phyloP scores from a whole-genome alignment of 2,329 filamentous ascomycete genomes.

The Monilinia vaccinii-corymbosi region DNA sequence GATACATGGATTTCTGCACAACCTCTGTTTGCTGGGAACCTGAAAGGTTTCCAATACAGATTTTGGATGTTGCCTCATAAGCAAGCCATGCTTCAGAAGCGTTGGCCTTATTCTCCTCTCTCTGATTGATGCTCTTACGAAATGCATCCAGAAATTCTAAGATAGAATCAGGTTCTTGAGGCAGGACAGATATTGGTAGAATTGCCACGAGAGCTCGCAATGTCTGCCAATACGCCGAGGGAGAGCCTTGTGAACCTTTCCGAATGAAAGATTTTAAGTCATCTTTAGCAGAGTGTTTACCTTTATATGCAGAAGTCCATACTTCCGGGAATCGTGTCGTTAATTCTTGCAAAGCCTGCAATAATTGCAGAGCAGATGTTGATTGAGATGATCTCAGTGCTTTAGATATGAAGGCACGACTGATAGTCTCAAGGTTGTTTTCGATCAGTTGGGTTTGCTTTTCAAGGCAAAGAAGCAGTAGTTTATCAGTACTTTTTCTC shows the following conservation, averaged over 20 bases:
- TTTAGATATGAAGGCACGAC: slow-evolving; percentile 58
- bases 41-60: slow-evolving; percentile 40
- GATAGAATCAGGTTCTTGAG: slow-evolving; percentile 44
- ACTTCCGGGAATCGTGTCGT: slow-evolving; percentile 57
- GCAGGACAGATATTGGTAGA: slow-evolving; percentile 47
- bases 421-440: slow-evolving; percentile 41
- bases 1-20: slow-evolving; percentile 42
- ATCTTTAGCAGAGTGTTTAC: slow-evolving; percentile 44
- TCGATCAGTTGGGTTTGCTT: slow-evolving; percentile 39
- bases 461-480: slow-evolving; percentile 42
- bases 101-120: slow-evolving; percentile 66
- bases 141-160: slow-evolving; percentile 57
- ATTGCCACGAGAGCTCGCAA: slow-evolving; percentile 51
- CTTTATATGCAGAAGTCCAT: slow-evolving; percentile 56
- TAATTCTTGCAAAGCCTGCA: slow-evolving; percentile 56
- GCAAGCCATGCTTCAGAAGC: slow-evolving; percentile 61
- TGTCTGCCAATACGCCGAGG: slow-evolving; percentile 62
- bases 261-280: slow-evolving; percentile 65
- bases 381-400: slow-evolving; percentile 63
- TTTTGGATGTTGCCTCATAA: slow-evolving; percentile 57
- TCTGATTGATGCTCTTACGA: slow-evolving; percentile 59
- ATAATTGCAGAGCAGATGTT: slow-evolving; percentile 64
- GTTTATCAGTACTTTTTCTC: slow-evolving; percentile 42
- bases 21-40: slow-evolving; percentile 37
- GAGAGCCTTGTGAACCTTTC: slow-evolving; percentile 74